phyloP scores from a whole-genome alignment of 768 basidiomycete species.

The Psilocybe sp. region DNA sequence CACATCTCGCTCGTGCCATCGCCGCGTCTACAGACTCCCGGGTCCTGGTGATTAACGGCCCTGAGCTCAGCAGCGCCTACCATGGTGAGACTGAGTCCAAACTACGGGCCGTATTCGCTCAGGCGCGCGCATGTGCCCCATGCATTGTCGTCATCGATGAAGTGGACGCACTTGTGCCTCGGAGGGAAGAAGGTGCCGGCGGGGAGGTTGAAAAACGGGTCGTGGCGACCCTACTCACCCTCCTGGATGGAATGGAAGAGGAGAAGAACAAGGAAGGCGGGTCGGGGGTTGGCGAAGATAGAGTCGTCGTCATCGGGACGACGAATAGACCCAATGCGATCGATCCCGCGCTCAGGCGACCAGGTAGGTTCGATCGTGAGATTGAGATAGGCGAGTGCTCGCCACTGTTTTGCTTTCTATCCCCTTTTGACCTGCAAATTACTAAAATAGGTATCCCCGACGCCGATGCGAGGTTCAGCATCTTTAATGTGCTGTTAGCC shows the following conservation, averaged over 20 bases:
- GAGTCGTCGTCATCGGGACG: slow-evolving; percentile 93
- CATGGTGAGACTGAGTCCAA: slow-evolving; percentile 96
- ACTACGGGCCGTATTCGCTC: slow-evolving; percentile 84
- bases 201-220: slow-evolving; percentile 97
- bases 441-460: slow-evolving; percentile 77
- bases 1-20: slow-evolving; percentile 92
- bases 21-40: slow-evolving; percentile 83
- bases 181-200: slow-evolving; percentile 83
- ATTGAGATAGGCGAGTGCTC: slow-evolving; percentile 79
- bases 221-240: slow-evolving; percentile 90
- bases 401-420: slow-evolving; percentile 1
- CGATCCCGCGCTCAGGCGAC: slow-evolving; percentile 86
- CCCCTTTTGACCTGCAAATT: slow-evolving; percentile 2
- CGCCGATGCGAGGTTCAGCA: slow-evolving; percentile 77
- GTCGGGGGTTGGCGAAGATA: slow-evolving; percentile 24
- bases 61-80: slow-evolving; percentile 91
- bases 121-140: slow-evolving; percentile 78
- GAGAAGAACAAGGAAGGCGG: slow-evolving; percentile 26
- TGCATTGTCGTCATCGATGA: slow-evolving; percentile 96
- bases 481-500: slow-evolving; percentile 79
- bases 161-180: slow-evolving; percentile 91
- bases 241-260: slow-evolving; percentile 87
- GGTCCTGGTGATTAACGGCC: slow-evolving; percentile 93
- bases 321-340: slow-evolving; percentile 96
- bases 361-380: slow-evolving; percentile 91